Percentiles rank a stretch among this genome's conserved stretches.
Conservation (phyloP, 306 rosid genomes). For the Cicer arietinum region DNA sequence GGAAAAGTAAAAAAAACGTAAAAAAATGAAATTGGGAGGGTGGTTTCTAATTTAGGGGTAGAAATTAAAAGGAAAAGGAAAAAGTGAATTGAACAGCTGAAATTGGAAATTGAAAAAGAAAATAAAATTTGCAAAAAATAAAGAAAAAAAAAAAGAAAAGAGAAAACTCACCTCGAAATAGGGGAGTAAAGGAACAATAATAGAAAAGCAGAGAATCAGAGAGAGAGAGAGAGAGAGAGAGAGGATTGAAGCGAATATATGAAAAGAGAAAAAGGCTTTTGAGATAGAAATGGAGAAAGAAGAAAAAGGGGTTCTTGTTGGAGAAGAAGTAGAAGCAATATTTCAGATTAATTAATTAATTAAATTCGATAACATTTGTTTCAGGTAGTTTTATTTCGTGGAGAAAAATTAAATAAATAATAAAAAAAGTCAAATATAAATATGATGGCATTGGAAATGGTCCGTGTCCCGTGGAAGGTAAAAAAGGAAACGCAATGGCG, state of each 20-base stretch:
- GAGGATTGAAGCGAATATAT: conserved; percentile 30
- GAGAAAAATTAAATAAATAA: background rate
- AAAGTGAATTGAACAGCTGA: conserved; percentile 36
- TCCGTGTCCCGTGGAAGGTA: background rate
- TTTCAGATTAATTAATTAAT: conserved; percentile 41
- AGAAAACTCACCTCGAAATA: conserved; percentile 42
- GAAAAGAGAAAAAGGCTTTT: conserved; percentile 24
- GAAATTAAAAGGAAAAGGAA: background rate
- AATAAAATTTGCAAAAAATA: background rate
- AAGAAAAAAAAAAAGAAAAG: background rate
- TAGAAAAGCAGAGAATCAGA: conserved; percentile 1
- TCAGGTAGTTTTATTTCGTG: conserved; percentile 20
- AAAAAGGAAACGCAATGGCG: background rate
- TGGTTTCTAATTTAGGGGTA: background rate
- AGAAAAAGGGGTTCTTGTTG: background rate
- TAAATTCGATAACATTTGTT: conserved; percentile 4
- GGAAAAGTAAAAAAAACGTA: background rate
- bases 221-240: conserved; percentile 29
- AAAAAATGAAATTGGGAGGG: conserved; percentile 26
- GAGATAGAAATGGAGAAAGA: background rate
- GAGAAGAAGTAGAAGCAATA: background rate
- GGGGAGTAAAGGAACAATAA: conserved; percentile 11
- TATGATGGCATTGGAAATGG: conserved; percentile 14
- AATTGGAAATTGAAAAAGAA: background rate
- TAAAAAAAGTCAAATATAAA: background rate